Evolutionary conservation across 768 basidiomycete species (phyloP), one percentile per base, ranked within the genome.

Genomic region (Hygrocybe coccinea): DNA sequence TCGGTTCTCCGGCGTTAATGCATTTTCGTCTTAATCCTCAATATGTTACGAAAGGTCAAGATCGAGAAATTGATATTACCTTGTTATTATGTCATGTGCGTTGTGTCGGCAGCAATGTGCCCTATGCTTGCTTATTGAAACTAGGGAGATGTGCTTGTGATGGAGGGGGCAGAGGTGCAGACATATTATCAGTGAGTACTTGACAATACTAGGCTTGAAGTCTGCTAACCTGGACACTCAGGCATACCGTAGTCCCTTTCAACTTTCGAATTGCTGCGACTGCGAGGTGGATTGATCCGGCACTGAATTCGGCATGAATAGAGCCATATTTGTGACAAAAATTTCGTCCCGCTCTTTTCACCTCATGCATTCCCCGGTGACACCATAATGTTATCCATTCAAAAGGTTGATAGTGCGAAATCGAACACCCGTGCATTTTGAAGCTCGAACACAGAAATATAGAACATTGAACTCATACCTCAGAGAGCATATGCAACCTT

Each of bases 181-280:
- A 72, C 81, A 47, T 77, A 70, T 64, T 91, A 91, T 54, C 85
- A 91, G 86, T 87, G 63, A 68, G 84, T 62, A 35, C 17, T 56
- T 7, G 54, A 11, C 21, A 2, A 7, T 14, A 22, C 51, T 41
- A 24, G 15, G 44, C 12, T 19, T 21, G 24, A 21, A 29, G 7
- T 50, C 17, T 19, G 17, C 19, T 54, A 29, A 65, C 12, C 17
- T n/a, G 11, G 25, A 46, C 62, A 29, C 11, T 53, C 37, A 90
- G 87, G 64, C 89, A 91, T 58, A 85, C 85, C 5, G 89, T 91
- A 4, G 67, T 86, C 55, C 89, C 89, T 10, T 75, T 77, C 53
- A 84, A 86, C 64, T 87, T 90, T 66, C 80, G 89, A 2, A 87
- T 91, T 59, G 88, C 87, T 25, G 89, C 89, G 2, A 91, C 89